Evolutionary conservation across 1,139 yeast genomes (phyloP).

Genomic region (Yamadazyma aaseri): DNA sequence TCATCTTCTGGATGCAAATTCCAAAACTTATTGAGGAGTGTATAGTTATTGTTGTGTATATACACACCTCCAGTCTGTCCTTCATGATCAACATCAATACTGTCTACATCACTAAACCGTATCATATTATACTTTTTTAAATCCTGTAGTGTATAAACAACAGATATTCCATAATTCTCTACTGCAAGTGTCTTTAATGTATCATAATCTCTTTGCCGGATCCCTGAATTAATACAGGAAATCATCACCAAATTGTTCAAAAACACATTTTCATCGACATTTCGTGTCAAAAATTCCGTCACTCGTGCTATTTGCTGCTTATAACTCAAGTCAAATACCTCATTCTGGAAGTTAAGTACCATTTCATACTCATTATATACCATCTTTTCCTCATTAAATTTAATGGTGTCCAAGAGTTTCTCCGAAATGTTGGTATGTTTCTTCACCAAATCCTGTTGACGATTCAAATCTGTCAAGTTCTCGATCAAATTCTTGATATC

Average conservation of each 20-base stretch:
- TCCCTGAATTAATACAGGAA: constrained; percentile 62
- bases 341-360: constrained; percentile 71
- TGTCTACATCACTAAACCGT: constrained; percentile 22
- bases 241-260: constrained; percentile 54
- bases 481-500: constrained; percentile 74
- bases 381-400: constrained; percentile 17
- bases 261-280: constrained; percentile 34
- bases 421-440: constrained; percentile 80
- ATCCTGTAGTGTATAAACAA: constrained; percentile 30
- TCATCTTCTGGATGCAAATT: constrained; percentile 39
- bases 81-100: constrained; percentile 17
- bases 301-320: constrained; percentile 50
- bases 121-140: constrained; percentile 26
- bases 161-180: constrained; percentile 59
- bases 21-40: constrained; percentile 45
- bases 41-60: constrained; percentile 33
- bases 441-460: constrained; percentile 65
- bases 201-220: constrained; percentile 58
- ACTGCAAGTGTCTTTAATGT: constrained; percentile 47
- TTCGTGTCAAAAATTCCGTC: constrained; percentile 47
- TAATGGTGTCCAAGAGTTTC: constrained; percentile 54
- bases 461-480: constrained; percentile 65
- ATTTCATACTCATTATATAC: constrained; percentile 44
- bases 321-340: constrained; percentile 59
- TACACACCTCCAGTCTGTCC: constrained; percentile 38